Percentiles rank a stretch among this genome's conserved stretches.
Conservation (phyloP, 805 yeast species). For the Wickerhamomyces alni region DNA sequence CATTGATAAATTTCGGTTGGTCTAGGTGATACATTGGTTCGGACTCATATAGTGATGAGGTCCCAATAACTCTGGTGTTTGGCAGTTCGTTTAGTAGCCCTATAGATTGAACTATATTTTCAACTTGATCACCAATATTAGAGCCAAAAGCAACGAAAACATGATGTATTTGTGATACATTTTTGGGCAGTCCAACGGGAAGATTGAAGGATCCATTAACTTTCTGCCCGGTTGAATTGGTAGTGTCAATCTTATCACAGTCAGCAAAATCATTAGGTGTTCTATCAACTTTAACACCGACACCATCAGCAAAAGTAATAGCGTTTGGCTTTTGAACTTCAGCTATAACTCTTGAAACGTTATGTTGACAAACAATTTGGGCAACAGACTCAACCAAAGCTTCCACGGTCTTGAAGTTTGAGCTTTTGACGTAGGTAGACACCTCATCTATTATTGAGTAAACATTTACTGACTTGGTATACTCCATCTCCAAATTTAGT, state of each 20-base stretch:
- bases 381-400: slow-evolving; percentile 77
- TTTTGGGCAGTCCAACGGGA: slow-evolving; percentile 30
- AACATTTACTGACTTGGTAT: slow-evolving; percentile 21
- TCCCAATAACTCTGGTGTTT: slow-evolving; percentile 37
- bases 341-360: slow-evolving; percentile 41
- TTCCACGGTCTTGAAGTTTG: slow-evolving; percentile 88
- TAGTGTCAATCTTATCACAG: slow-evolving; percentile 13
- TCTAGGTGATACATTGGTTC: slow-evolving; percentile 87
- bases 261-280: slow-evolving; percentile 33
- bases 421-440: slow-evolving; percentile 57
- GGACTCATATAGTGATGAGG: slow-evolving; percentile 80
- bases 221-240: background rate
- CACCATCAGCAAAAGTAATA: slow-evolving; percentile 78
- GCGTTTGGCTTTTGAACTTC: slow-evolving; percentile 85
- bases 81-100: slow-evolving; percentile 33
- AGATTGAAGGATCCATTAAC: slow-evolving; percentile 8
- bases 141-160: slow-evolving; percentile 88
- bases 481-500: slow-evolving; percentile 46
- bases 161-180: slow-evolving; percentile 31
- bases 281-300: slow-evolving; percentile 74
- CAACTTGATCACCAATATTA: slow-evolving; percentile 67
- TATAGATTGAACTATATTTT: slow-evolving; percentile 54
- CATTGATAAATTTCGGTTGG: slow-evolving; percentile 80
- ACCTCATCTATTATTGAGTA: slow-evolving; percentile 45
- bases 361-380: slow-evolving; percentile 42